Evolutionary conservation across 805 yeast species (phyloP).

Genomic region (Metschnikowia gelsemii): DNA sequence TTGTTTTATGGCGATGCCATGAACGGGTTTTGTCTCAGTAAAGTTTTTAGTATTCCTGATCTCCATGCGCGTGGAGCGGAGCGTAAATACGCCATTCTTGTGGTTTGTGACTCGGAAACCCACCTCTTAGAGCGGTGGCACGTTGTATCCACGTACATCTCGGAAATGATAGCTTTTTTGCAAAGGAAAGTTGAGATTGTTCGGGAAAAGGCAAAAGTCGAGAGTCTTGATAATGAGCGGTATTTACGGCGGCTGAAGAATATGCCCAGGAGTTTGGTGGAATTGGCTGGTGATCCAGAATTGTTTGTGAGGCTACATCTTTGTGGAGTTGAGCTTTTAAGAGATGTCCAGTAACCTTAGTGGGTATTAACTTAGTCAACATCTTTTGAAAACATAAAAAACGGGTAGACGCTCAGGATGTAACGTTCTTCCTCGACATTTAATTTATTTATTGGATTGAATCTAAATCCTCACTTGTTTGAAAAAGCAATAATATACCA

Average conservation of each 20-base stretch:
- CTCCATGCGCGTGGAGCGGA: conserved; percentile 72
- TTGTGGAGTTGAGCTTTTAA: conserved; percentile 54
- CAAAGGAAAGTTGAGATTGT: conserved; percentile 21
- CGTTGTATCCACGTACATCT: conserved; percentile 39
- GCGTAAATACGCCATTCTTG: conserved; percentile 60
- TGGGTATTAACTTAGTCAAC: too few relatives aligned
- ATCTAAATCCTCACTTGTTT: too few relatives aligned
- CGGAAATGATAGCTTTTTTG: conserved; percentile 23
- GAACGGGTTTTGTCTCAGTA: conserved; percentile 58
- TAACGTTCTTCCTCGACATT: background rate
- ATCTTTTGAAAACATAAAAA: too few relatives aligned
- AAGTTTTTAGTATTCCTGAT: conserved; percentile 63
- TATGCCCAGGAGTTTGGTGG: conserved; percentile 54
- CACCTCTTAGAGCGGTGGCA: conserved; percentile 57
- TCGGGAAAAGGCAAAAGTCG: conserved; percentile 12
- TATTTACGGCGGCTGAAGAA: conserved; percentile 58
- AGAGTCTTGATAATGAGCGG: conserved; percentile 42
- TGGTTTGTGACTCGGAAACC: conserved; percentile 55
- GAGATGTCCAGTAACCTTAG: conserved; percentile 10
- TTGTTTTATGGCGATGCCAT: conserved; percentile 61
- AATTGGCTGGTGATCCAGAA: conserved; percentile 52
- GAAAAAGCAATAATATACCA: too few relatives aligned
- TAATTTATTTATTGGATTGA: too few relatives aligned
- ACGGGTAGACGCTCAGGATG: background rate
- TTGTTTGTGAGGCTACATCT: conserved; percentile 59